Percentiles rank a stretch among this genome's conserved stretches.
phyloP scores from a whole-genome alignment of 768 basidiomycete genomes.

The Russula dissimulans region DNA sequence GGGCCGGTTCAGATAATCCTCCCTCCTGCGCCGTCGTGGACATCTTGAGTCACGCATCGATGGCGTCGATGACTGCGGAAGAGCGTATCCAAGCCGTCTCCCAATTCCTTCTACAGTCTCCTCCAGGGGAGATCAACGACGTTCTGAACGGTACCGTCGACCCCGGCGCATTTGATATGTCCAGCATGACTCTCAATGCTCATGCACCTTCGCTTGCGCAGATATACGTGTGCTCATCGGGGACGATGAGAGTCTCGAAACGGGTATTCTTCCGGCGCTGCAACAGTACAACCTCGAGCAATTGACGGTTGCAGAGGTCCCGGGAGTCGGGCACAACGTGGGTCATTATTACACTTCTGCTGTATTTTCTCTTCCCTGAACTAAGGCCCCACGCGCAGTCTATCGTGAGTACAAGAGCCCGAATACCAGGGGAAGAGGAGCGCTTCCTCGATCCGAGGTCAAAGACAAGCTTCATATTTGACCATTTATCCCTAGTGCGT shows the following conservation, averaged over 20 bases:
- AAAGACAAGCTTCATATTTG: constrained; percentile 69
- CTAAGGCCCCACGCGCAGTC: constrained; percentile 38
- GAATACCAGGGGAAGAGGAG: constrained; percentile 44
- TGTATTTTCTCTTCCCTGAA: neutral
- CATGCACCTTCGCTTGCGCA: constrained; percentile 26
- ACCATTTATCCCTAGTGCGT: constrained; percentile 76
- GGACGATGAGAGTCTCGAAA: constrained; percentile 77
- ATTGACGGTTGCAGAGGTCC: constrained; percentile 81
- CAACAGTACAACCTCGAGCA: constrained; percentile 82
- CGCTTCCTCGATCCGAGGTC: constrained; percentile 81
- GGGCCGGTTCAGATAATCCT: neutral
- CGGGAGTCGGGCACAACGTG: constrained; percentile 68
- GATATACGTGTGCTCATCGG: constrained; percentile 87
- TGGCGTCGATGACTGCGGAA: constrained; percentile 41
- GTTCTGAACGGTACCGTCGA: constrained; percentile 65
- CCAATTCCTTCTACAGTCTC: constrained; percentile 77
- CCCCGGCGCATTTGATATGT: neutral
- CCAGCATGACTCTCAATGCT: neutral
- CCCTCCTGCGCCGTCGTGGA: too few relatives aligned
- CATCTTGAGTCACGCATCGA: neutral
- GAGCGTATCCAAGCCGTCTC: constrained; percentile 68
- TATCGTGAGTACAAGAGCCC: constrained; percentile 69
- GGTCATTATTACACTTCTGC: constrained; percentile 19
- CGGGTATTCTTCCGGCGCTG: constrained; percentile 68
- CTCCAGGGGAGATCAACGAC: constrained; percentile 95